Evolutionary conservation across 768 basidiomycete genomes (phyloP).

Genomic region (Xerocomellus amylosporus): DNA sequence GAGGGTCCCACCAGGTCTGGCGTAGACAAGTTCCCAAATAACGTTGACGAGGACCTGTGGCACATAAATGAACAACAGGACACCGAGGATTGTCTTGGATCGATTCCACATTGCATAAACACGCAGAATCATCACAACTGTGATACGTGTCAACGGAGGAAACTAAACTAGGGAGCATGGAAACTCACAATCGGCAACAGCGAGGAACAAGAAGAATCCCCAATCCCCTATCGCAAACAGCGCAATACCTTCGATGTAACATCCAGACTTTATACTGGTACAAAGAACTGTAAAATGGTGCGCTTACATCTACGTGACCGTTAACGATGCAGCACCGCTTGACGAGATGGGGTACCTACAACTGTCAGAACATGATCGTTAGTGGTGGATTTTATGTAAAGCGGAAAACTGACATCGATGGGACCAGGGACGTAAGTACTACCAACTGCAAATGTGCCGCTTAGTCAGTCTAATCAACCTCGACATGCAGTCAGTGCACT

Average conservation of each 20-base stretch:
- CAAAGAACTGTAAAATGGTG: not conserved
- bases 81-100: conserved; percentile 4
- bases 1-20: not conserved
- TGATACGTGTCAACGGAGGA: not conserved
- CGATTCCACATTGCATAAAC: conserved; percentile 13
- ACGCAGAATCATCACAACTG: conserved; percentile 22
- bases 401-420: not conserved
- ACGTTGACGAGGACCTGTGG: not conserved
- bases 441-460: not conserved
- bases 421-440: conserved; percentile 4
- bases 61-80: conserved; percentile 4
- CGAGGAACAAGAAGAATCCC: not conserved
- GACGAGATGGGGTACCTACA: not conserved
- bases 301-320: conserved; percentile 8
- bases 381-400: not conserved
- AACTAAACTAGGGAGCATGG: not conserved
- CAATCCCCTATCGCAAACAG: not conserved
- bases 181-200: conserved; percentile 7
- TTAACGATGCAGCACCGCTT: not conserved
- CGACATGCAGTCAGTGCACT: not conserved
- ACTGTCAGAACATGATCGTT: not conserved
- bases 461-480: not conserved
- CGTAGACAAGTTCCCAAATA: not conserved
- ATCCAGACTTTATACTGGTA: no score
- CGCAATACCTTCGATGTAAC: not conserved